Evolutionary conservation across 169 alveolate genomes (phyloP), one percentile per base, ranked within the genome.

Genomic region (Cardiosporidium cionae): DNA sequence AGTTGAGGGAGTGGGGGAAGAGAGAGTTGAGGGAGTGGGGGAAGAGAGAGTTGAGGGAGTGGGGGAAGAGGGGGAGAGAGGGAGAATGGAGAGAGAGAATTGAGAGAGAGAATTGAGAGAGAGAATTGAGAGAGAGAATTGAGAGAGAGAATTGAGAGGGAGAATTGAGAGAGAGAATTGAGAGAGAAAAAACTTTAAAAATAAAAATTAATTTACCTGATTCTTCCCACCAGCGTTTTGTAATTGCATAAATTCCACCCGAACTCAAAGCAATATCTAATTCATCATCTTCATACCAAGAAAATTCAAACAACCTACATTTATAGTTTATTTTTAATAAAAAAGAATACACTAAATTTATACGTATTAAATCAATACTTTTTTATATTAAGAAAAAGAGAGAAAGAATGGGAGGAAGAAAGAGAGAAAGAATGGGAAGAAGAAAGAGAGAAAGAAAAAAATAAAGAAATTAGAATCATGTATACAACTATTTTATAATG

Each of bases 151-250:
- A 58, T 33, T 9, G 68, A 33, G 6, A 62, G 28, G 23, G 6
- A 7, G 6, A 62, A n/a, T 9, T 7, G 23, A 7, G 28, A 6
- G 28, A 7, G 7, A 16, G 28, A 7, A 62, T 16, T 7, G 28
- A 7, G 7, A 62, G 6, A 7, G n/a, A 62, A 16, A 7, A 6
- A 7, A 16, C 7, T 25, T 7, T 6, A 6, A 7, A 16, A 7
- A 62, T 16, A 16, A 16, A 7, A 16, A 7, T 9, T 9, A 65
- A 65, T 67, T 75, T 64, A 7, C 89, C 89, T 32, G 81, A 78
- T 65, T 84, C 82, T 27, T 65, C 58, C 89, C 89, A 84, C 90
- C 90, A 84, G 32, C 73, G 32, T 58, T 82, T 81, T 27, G 85
- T 82, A 25, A 84, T 77, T 52, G 82, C 84, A 29, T 80, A 31